These are phyloP conservation scores for Penicillium sclerotigenum DNA, from an alignment of 2,329 filamentous ascomycete species.

Conservation along the genomic window DNA sequence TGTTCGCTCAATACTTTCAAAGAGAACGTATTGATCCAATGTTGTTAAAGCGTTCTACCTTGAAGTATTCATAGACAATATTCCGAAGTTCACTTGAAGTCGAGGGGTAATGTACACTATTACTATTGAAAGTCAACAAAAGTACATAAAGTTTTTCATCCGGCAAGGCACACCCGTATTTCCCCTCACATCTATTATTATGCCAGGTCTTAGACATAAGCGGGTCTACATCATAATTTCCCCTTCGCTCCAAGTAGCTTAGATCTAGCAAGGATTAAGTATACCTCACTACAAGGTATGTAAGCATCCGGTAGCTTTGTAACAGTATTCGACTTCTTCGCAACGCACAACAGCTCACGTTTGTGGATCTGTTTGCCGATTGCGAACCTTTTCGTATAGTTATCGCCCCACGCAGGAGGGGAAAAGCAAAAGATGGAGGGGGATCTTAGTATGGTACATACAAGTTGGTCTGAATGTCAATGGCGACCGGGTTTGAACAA, in stretches of 20 bases:
- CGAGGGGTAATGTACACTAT: neutral
- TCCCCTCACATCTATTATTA: slow-evolving; percentile 6
- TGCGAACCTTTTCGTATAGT: slow-evolving; percentile 13
- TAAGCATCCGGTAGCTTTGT: slow-evolving; percentile 13
- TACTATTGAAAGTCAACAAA: neutral
- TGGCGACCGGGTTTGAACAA: neutral
- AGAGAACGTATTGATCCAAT: neutral
- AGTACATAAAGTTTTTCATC: slow-evolving; percentile 4
- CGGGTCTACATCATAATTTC: slow-evolving; percentile 12
- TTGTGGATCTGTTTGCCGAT: slow-evolving; percentile 21
- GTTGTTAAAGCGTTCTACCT: neutral
- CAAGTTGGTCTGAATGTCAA: slow-evolving; percentile 5
- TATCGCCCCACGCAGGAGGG: slow-evolving; percentile 22
- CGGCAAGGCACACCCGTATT: neutral
- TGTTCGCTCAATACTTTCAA: neutral
- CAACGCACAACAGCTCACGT: slow-evolving; percentile 17
- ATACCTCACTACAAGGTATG: slow-evolving; percentile 11
- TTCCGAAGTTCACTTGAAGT: neutral
- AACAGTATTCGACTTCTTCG: slow-evolving; percentile 6
- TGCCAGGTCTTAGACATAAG: slow-evolving; percentile 16
- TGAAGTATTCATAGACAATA: neutral
- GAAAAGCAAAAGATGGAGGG: slow-evolving; percentile 10
- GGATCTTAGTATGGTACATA: neutral
- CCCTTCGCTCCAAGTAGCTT: neutral
- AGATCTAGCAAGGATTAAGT: slow-evolving; percentile 6